Percentiles rank a stretch among this genome's conserved stretches.
Evolutionary conservation across 164 flowering plant species (phyloP).

Genomic region (Warburgia ugandensis): DNA sequence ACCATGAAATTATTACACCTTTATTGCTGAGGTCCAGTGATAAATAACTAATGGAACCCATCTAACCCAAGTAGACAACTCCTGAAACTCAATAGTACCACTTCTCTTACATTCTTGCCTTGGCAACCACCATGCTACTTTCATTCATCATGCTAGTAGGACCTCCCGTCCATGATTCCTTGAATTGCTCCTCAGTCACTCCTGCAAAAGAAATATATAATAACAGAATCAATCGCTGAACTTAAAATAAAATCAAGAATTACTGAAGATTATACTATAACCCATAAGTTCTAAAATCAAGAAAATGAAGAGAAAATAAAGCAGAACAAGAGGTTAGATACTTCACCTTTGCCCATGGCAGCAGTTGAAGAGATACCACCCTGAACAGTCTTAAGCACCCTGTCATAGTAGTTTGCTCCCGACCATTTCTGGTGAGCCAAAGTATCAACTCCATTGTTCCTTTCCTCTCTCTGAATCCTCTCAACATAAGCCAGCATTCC

Average conservation of each 20-base stretch:
- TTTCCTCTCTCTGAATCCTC: conserved; percentile 89
- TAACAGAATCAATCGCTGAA: background rate
- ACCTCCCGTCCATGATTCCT: conserved; percentile 66
- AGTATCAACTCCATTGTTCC: conserved; percentile 78
- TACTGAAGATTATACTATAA: background rate
- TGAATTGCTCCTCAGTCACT: conserved; percentile 91
- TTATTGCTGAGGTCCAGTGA: conserved; percentile 8
- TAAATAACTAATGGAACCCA: background rate
- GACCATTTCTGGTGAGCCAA: conserved; percentile 95
- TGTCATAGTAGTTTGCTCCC: conserved; percentile 85
- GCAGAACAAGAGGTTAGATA: background rate
- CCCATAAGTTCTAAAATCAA: background rate
- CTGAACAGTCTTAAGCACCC: conserved; percentile 84
- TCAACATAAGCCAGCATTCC: conserved; percentile 96
- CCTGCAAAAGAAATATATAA: conserved; percentile 46
- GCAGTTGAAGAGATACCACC: conserved; percentile 96
- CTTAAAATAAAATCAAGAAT: background rate
- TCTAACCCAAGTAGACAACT: background rate
- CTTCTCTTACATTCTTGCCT: conserved; percentile 60
- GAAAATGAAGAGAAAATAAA: background rate
- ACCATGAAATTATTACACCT: conserved; percentile 14
- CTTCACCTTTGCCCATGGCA: conserved; percentile 89
- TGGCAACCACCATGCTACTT: conserved; percentile 42
- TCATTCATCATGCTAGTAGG: conserved; percentile 39
- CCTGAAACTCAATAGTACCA: background rate